Evolutionary conservation across 2,329 filamentous ascomycete species (phyloP).

Genomic region (Xylaria sp.): DNA sequence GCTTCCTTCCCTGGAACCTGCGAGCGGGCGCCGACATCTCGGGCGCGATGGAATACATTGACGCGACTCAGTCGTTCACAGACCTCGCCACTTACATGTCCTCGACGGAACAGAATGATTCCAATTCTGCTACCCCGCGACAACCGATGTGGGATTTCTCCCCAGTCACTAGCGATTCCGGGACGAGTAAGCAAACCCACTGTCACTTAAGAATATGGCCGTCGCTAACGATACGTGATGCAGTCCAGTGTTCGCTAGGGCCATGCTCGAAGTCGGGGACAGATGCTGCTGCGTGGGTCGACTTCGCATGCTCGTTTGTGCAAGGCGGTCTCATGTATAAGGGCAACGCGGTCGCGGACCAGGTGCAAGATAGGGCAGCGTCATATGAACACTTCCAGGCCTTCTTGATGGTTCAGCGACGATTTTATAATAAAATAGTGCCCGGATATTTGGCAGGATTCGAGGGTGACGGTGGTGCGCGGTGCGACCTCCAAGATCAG

Average conservation of each 20-base stretch:
- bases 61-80: background rate
- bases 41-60: background rate
- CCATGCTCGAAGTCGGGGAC: background rate
- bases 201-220: background rate
- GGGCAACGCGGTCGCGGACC: background rate
- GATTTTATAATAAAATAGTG: background rate
- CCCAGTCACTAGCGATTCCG: background rate
- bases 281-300: background rate
- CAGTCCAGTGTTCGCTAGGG: background rate
- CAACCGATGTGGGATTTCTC: conserved; percentile 4
- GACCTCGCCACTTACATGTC: background rate
- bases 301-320: background rate
- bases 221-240: background rate
- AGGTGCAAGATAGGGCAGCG: background rate
- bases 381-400: background rate
- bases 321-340: background rate
- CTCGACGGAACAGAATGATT: background rate
- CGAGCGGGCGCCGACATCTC: background rate
- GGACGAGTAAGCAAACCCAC: background rate
- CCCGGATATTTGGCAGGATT: background rate
- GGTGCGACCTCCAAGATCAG: background rate
- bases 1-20: background rate
- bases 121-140: background rate
- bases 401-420: background rate
- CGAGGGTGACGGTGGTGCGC: background rate